Evolutionary conservation across 257 asterid species (phyloP).

Genomic region (Solanum tarapatanum): DNA sequence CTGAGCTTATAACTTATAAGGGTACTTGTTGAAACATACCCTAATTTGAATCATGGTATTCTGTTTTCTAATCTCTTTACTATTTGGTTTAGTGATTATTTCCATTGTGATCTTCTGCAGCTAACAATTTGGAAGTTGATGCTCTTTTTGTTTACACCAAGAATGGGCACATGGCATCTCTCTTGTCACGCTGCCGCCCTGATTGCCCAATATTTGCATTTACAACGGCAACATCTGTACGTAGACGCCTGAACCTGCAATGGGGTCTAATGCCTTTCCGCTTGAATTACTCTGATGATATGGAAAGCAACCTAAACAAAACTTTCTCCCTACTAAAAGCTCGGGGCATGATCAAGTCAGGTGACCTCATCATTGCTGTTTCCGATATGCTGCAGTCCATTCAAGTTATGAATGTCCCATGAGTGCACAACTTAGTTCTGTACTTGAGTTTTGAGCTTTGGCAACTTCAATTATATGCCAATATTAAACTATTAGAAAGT

Average conservation of each 20-base stretch:
- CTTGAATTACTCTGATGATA: conserved; percentile 80
- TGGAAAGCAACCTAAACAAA: conserved; percentile 92
- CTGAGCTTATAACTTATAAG: background rate
- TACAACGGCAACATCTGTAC: conserved; percentile 68
- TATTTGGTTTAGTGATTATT: conserved; percentile 2
- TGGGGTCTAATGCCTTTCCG: conserved; percentile 98
- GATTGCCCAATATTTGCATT: conserved; percentile 97
- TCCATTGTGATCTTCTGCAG: conserved; percentile 35
- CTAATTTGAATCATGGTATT: background rate
- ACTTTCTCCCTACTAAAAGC: conserved; percentile 84
- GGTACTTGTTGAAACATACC: background rate
- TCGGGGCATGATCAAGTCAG: conserved; percentile 89
- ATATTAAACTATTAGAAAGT: background rate
- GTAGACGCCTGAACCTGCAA: conserved; percentile 86
- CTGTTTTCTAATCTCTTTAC: background rate
- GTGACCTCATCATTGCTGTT: conserved; percentile 88
- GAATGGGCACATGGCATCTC: conserved; percentile 94
- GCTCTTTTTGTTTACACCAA: conserved; percentile 94
- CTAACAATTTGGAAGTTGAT: conserved; percentile 83
- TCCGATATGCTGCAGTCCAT: conserved; percentile 95
- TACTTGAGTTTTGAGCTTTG: background rate
- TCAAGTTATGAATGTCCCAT: conserved; percentile 96
- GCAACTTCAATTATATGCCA: background rate
- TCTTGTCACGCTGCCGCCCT: conserved; percentile 89
- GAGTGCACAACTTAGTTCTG: conserved; percentile 1